Base-by-base conservation (phyloP, 352 stramenopile genomes). In the Globisporangium okanoganense region DNA sequence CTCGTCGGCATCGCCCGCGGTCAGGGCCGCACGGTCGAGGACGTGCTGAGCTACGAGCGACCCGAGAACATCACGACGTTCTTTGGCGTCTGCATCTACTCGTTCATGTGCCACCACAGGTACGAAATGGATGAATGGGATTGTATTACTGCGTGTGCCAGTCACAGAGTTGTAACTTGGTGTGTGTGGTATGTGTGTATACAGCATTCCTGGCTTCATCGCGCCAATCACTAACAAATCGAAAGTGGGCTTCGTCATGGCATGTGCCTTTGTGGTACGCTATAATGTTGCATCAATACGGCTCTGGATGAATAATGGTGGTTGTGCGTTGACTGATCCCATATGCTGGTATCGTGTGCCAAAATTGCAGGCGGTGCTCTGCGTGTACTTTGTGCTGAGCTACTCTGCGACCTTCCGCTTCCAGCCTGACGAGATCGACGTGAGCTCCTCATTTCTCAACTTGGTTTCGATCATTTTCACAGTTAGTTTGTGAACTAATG, bases 91-190 rank as follows among this genome's bases (percentile, higher is more conserved):
- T 93, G 81, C 69, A 95, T 95, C 60, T 95, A 95, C 65, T 94
- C 86, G 35, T 95, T 95, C 78, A 95, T 95, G 86, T 95, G 86
- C 64, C 86, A 95, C 61, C 86, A 95, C 76, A 94, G 84, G 84
- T 93, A 67, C 29, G 16, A 10, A 8, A 38, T 53, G 47, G 25
- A 9, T 27, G 51, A 14, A 20, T 9, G 13, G 10, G 36, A n/a
- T n/a, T 43, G 8, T 35, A 27, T 56, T 29, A 59, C 8, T 54
- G 14, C 55, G 16, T 65, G n/a, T 52, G 12, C 25, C 20, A 0
- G 36, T 33, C 29, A 33, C 29, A 43, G 36, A 43, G 36, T 43
- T 13, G 4, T n/a, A 12, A 45, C 18, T 18, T 45, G 16, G 14
- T 53, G 24, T 44, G 49, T 33, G 40, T 44, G 2, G 31, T 49